Percentiles rank a stretch among this genome's conserved stretches.
Conservation (phyloP, 148 eudicot genomes). For the Oxyria digyna region DNA sequence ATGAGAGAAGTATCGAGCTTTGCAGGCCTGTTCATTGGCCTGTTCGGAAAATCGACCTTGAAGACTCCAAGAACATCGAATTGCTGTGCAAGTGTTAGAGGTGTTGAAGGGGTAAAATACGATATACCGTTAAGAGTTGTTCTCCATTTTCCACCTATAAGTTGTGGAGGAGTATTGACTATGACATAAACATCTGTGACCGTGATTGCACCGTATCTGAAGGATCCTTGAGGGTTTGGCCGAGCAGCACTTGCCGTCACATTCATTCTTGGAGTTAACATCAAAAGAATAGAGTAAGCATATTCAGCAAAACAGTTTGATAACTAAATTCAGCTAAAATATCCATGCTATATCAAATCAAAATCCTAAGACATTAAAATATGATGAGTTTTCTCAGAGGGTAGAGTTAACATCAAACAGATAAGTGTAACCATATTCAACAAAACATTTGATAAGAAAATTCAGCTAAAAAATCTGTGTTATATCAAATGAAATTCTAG, state of each 20-base stretch:
- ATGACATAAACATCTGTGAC: constrained; percentile 82
- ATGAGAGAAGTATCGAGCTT: constrained; percentile 78
- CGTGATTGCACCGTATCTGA: constrained; percentile 78
- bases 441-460: not conserved
- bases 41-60: constrained; percentile 87
- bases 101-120: constrained; percentile 73
- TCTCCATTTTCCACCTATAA: constrained; percentile 64
- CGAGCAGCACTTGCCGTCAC: constrained; percentile 94
- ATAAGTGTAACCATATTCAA: not conserved
- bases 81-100: constrained; percentile 78
- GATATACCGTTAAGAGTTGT: constrained; percentile 85
- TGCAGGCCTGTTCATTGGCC: constrained; percentile 70
- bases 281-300: not conserved
- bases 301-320: too few species aligned
- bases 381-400: constrained; percentile 4
- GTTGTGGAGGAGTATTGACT: constrained; percentile 66
- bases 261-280: constrained; percentile 52
- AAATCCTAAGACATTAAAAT: not conserved
- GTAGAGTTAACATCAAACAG: constrained; percentile 3
- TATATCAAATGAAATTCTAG: not conserved
- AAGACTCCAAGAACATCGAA: constrained; percentile 65
- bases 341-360: not conserved
- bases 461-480: not conserved
- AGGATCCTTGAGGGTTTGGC: constrained; percentile 99
- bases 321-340: not conserved